Evolutionary conservation across 371 early-diverging fungal genomes (phyloP), one percentile per base, ranked within the genome.

Genomic region (Mucor circinelloides): DNA sequence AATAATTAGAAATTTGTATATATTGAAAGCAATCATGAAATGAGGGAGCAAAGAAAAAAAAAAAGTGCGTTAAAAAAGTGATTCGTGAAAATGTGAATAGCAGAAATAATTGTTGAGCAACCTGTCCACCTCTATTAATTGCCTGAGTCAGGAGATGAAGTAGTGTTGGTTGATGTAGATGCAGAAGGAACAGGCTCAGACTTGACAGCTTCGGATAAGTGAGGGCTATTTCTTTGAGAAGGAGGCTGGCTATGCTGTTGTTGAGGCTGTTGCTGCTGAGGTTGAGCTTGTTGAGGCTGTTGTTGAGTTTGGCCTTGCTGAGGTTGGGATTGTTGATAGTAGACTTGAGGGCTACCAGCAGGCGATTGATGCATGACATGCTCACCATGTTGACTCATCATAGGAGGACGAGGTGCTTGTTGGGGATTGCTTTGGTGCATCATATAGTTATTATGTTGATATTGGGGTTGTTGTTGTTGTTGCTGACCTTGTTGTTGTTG

Each of bases 121-220:
- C n/a, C 46, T 40, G 10, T 19, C 8, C 46, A 10, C 52, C 52
- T 27, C 23, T 21, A 52, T 21, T 52, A 52, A 27, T 52, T 66
- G 68, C 63, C 69, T n/a, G 77, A 73, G 30, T 81, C 81, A 40
- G 77, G 75, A 28, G 81, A 76, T 44, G 81, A 68, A n/a, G 72
- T 71, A 52, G 83, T 74, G 17, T 80, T 79, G 50, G 74, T 79
- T 23, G 81, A 76, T 67, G 81, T 71, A 57, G 80, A 80, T 55
- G 83, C 77, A 15, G 73, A 70, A 44, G 83, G 83, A 42, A 50
- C 13, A 52, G 65, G 56, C 15, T 73, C 73, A 36, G 67, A 23
- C 31, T 73, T 76, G 42, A 68, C 40, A 52, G 52, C 31, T 34
- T 74, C 74, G 50, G 74, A 67, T 19, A 67, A 66, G 30, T 76